Percentiles rank a stretch among this genome's conserved stretches.
Evolutionary conservation across 495 filamentous ascomycete genomes (phyloP).

Genomic region (Bathelium albidoporum): DNA sequence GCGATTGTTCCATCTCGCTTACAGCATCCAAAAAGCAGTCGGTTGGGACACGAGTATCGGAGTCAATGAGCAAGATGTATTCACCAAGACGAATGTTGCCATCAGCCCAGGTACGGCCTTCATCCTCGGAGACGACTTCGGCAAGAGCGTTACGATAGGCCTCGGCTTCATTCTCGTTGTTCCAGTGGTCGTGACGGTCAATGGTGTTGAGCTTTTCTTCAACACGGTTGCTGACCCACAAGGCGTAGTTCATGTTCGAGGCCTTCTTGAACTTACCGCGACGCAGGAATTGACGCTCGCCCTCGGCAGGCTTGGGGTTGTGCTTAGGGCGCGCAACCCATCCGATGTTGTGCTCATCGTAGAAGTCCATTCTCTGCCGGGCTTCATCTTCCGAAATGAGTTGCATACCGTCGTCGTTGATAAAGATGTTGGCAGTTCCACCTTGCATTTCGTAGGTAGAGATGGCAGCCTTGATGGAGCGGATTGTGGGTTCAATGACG

Average conservation of each 20-base stretch:
- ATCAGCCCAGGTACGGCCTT: conserved; percentile 29
- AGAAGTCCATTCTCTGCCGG: conserved; percentile 48
- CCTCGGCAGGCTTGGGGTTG: conserved; percentile 37
- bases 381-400: conserved; percentile 41
- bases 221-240: conserved; percentile 48
- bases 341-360: conserved; percentile 33
- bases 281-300: conserved; percentile 39
- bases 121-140: conserved; percentile 20
- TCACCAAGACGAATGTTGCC: conserved; percentile 33
- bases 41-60: conserved; percentile 34
- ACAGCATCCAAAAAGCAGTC: conserved; percentile 41
- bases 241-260: conserved; percentile 62
- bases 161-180: conserved; percentile 23
- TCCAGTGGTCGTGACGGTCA: conserved; percentile 23
- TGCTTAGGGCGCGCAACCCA: conserved; percentile 41
- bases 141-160: conserved; percentile 21
- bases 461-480: conserved; percentile 53
- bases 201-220: conserved; percentile 44
- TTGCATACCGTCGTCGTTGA: conserved; percentile 43
- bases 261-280: conserved; percentile 65
- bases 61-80: conserved; percentile 35
- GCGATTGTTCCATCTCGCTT: conserved; percentile 39
- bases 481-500: conserved; percentile 54
- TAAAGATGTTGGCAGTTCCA: conserved; percentile 41
- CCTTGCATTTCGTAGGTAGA: conserved; percentile 54